phyloP scores from a whole-genome alignment of 352 stramenopile species.

The Pythium folliculosum region DNA sequence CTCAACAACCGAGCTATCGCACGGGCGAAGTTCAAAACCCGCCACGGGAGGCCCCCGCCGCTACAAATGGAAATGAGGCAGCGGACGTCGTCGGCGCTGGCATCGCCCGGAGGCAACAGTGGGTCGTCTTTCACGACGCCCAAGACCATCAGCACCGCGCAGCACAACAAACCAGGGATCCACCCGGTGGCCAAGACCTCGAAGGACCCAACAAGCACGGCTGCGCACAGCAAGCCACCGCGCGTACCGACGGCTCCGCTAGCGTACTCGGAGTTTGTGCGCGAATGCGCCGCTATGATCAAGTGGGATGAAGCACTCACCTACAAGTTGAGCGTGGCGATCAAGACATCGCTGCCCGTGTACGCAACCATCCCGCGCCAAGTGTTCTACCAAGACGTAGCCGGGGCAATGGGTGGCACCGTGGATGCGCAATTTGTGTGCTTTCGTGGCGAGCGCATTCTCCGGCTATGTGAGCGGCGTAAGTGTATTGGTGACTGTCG shows the following conservation, averaged over 20 bases:
- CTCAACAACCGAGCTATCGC: conserved; percentile 14
- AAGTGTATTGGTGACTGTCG: neutral
- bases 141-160: neutral
- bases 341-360: neutral
- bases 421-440: neutral
- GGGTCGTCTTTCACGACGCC: neutral
- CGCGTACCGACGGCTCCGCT: neutral
- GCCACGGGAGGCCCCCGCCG: neutral
- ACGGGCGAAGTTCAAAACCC: neutral
- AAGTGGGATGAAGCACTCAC: conserved; percentile 18
- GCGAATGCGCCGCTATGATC: conserved; percentile 26
- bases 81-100: neutral
- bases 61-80: conserved; percentile 25
- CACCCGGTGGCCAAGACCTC: conserved; percentile 16
- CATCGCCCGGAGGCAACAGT: neutral
- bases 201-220: neutral
- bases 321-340: conserved; percentile 10
- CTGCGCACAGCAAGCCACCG: neutral
- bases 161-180: conserved; percentile 5
- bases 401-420: neutral
- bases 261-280: conserved; percentile 27
- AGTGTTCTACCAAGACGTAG: conserved; percentile 18
- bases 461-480: conserved; percentile 24
- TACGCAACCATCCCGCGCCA: neutral
- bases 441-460: conserved; percentile 17